Percentiles rank a stretch among this genome's conserved stretches.
Evolutionary conservation across 1,284 basidiomycete species (phyloP).

Genomic region (Cryptococcus floricola): DNA sequence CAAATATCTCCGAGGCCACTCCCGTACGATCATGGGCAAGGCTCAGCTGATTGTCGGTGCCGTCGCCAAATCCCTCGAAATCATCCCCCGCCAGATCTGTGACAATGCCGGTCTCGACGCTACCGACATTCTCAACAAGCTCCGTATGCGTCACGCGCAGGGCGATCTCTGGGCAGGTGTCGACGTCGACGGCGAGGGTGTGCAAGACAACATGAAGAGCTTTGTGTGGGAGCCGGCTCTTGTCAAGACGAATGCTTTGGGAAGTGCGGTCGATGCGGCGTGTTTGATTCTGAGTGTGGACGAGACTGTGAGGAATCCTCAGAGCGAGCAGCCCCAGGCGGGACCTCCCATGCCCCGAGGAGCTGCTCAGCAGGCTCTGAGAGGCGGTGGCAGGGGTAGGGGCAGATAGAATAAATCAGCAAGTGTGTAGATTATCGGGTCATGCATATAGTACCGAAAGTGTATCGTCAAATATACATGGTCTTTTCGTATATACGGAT

Average conservation of each 20-base stretch:
- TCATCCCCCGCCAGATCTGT: slow-evolving; percentile 96
- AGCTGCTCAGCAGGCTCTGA: slow-evolving; percentile 71
- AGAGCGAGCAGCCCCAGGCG: slow-evolving; percentile 67
- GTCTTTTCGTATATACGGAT: neutral
- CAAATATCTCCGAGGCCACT: slow-evolving; percentile 83
- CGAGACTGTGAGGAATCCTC: slow-evolving; percentile 89
- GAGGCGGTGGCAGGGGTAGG: slow-evolving; percentile 66
- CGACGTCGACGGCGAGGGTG: slow-evolving; percentile 89
- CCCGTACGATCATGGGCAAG: slow-evolving; percentile 91
- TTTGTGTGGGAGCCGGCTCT: slow-evolving; percentile 98
- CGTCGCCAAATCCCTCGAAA: slow-evolving; percentile 94
- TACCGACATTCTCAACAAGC: slow-evolving; percentile 93
- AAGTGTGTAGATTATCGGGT: neutral
- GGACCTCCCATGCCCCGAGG: slow-evolving; percentile 82
- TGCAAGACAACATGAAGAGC: slow-evolving; percentile 91
- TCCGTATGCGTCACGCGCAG: slow-evolving; percentile 92
- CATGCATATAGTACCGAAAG: neutral
- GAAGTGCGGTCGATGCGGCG: slow-evolving; percentile 91
- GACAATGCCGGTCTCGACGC: slow-evolving; percentile 98
- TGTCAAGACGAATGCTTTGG: slow-evolving; percentile 93
- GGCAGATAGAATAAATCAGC: slow-evolving; percentile 11
- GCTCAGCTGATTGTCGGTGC: slow-evolving; percentile 92
- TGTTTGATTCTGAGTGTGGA: slow-evolving; percentile 92
- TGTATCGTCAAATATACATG: no score
- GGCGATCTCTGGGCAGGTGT: slow-evolving; percentile 87